Conservation (phyloP, 1,284 basidiomycete species). For the Inonotus obliquus region DNA sequence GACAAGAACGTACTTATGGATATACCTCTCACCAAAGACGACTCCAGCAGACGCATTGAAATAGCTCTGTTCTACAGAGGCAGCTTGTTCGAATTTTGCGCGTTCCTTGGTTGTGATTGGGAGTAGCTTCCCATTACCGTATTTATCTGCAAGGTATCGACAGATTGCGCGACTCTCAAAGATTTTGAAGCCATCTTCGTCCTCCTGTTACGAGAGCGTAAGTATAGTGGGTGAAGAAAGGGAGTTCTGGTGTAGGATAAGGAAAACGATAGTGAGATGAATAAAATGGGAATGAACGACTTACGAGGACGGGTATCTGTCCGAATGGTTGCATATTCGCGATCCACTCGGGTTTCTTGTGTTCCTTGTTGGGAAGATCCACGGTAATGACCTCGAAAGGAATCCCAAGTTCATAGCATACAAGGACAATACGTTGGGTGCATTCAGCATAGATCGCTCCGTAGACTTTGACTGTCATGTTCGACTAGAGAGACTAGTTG, state of each 20-base stretch:
- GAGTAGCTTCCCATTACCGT: conserved; percentile 18
- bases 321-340: conserved; percentile 57
- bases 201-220: no score
- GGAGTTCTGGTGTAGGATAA: neutral
- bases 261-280: no score
- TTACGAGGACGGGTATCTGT: conserved; percentile 45
- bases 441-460: neutral
- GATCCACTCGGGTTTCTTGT: conserved; percentile 42
- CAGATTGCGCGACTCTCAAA: conserved; percentile 32
- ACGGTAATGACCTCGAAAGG: conserved; percentile 19
- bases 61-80: conserved; percentile 29
- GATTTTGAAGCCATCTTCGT: conserved; percentile 19
- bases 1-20: conserved; percentile 2
- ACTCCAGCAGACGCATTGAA: conserved; percentile 27
- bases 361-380: conserved; percentile 28
- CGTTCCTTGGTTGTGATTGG: conserved; percentile 21
- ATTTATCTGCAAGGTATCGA: conserved; percentile 27
- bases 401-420: conserved; percentile 17
- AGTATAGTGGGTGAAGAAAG: neutral
- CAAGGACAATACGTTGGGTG: neutral
- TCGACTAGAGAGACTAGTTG: neutral
- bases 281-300: conserved; percentile 18
- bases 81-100: conserved; percentile 31
- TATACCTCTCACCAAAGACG: conserved; percentile 26
- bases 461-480: conserved; percentile 7